Evolutionary conservation across 805 yeast genomes (phyloP), one percentile per base, ranked within the genome.

Genomic region (Kazachstania martiniae): DNA sequence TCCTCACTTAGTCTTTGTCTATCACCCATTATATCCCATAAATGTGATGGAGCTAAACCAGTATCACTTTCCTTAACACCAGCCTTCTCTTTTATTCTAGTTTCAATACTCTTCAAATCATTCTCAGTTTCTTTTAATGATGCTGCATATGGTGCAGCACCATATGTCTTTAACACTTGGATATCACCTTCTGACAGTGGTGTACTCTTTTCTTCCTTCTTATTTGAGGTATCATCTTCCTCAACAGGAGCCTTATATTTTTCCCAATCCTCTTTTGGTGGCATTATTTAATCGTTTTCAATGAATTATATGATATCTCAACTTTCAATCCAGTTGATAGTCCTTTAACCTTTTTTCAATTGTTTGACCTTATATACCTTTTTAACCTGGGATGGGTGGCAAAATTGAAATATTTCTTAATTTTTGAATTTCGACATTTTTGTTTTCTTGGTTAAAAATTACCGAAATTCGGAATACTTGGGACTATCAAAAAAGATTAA

Each of bases 251-350:
- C 80, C 56, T 77, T 79, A 62, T 84, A 85, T 59, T 91, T 91
- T 56, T 93, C 99, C 99, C 99, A 91, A 59, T 91, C 94, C 36
- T 86, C 91, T 67, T 86, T 91, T 46, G 96, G 95, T 40, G 96
- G 87, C 96, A 87, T 87, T 43, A 10, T 8, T 19, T 10, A 19
- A 19, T 22, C 12, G 16, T 3, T 14, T 7, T 14, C 17, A 12
- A 17, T 27, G 6, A 19, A 28, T 23, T 8, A n/a, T n/a, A n/a
- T n/a, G n/a, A n/a, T n/a, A n/a, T n/a, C n/a, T n/a, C n/a, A n/a
- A n/a, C 26, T 24, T 13, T 24, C 7, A 24, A 8, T 6, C n/a
- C n/a, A 13, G 14, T 25, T n/a, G 22, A 8, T 27, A 18, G 4
- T 18, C 25, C 12, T 12, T 22, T 6, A 12, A 12, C 10, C 12